Evolutionary conservation across 208 protist genomes (phyloP), one percentile per base, ranked within the genome.

Genomic region (Strigomonas oncopelti): DNA sequence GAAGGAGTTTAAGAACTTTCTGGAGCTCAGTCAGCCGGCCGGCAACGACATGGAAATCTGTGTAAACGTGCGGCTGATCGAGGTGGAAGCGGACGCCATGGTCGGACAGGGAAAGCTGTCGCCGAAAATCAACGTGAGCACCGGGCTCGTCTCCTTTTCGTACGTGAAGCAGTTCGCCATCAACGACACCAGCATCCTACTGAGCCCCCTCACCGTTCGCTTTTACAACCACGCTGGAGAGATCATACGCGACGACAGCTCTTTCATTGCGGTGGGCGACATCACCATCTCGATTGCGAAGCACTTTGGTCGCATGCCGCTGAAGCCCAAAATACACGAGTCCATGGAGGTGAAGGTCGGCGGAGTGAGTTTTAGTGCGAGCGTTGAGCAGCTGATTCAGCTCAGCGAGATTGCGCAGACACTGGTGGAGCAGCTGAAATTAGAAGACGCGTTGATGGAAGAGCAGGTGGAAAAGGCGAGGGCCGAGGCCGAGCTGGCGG

Each of bases 241-340:
- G 16, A 22, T 45, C 1, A 64, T 27, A 25, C 36, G 18, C 9
- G 27, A 27, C 5, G 61, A 32, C 8, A 53, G 63, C 13, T 66
- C 69, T 0, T 87, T 78, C 59, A 56, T 95, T 20, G 82, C 77
- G 36, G 63, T 84, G 0, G 90, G 87, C 8, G 74, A 81, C 22
- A 80, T 86, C 56, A 70, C 71, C 27, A 60, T 92, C 22, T 71
- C 80, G 13, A 48, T 91, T 3, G 58, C 86, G 20, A 78, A 80
- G 55, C 87, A 93, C 77, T 91, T 87, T 80, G 90, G 90, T 0
- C 82, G 76, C 5, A 84, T 91, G 80, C 87, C 87, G 38, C 61
- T 85, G 36, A 80, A 83, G 28, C 77, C 81, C 1, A 83, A 83
- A 61, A 81, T 95, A 24, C 82, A 95, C 73, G 76, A 88, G 54